A percentile compares a stretch with the other conserved stretches of the same genome.
Evolutionary conservation across 345 rosid species (phyloP).

Genomic region (Lepidium sativum): DNA sequence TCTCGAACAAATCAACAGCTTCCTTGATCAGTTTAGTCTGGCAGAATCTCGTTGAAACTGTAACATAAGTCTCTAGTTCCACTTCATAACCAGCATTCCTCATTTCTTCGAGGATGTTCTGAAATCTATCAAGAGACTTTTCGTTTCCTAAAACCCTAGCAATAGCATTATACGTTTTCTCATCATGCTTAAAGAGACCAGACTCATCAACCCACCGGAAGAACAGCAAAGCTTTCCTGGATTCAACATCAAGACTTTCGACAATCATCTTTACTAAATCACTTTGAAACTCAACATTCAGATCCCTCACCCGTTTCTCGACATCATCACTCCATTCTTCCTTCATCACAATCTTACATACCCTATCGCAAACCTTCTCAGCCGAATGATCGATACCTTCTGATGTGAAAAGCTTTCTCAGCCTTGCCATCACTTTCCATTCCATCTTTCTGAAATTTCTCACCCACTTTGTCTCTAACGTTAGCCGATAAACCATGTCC

Average conservation of each 20-base stretch:
- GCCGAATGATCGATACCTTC: constrained; percentile 49
- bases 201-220: constrained; percentile 81
- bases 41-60: constrained; percentile 44
- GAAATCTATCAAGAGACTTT: constrained; percentile 69
- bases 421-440: constrained; percentile 43
- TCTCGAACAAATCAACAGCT: constrained; percentile 63
- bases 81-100: constrained; percentile 48
- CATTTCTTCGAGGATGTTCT: constrained; percentile 70
- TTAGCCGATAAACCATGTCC: constrained; percentile 72
- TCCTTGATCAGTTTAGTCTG: constrained; percentile 65
- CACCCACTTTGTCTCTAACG: constrained; percentile 50
- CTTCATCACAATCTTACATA: constrained; percentile 61
- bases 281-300: constrained; percentile 42
- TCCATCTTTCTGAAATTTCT: constrained; percentile 64
- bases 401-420: constrained; percentile 45
- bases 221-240: constrained; percentile 60
- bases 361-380: constrained; percentile 37
- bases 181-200: constrained; percentile 48
- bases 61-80: constrained; percentile 52
- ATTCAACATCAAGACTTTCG: constrained; percentile 63
- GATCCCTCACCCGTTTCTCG: constrained; percentile 39
- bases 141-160: constrained; percentile 70
- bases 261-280: constrained; percentile 52
- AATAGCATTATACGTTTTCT: constrained; percentile 57
- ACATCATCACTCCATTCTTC: constrained; percentile 66